Base-by-base conservation (phyloP, 1,284 basidiomycete genomes). In the Lentinula novae-zelandiae region DNA sequence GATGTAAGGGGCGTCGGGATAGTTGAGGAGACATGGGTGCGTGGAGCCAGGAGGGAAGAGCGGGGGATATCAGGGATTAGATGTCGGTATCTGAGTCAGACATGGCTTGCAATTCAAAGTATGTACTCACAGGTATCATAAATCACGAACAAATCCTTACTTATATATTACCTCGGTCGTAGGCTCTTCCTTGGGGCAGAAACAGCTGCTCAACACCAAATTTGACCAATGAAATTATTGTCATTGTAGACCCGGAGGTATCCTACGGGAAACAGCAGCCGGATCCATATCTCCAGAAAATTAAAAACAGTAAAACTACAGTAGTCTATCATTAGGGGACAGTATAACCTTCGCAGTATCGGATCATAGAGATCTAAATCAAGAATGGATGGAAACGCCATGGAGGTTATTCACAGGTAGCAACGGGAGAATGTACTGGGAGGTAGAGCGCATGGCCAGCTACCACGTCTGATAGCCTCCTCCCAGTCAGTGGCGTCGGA, bases 351-450 rank as follows among this genome's bases (percentile, higher is more conserved):
- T 12, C 8, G 49, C 10, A 22, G 7, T 48, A 20, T 51, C 34
- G 31, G 31, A 15, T 20, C 7, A 42, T 13, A 42, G 40, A 42
- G 6, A 42, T 42, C 40, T 42, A 42, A 42, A n/a, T 42, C 40
- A 42, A 42, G n/a, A 42, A 42, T n/a, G 39, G 39, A 40, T 15
- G 12, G 15, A 40, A 42, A 42, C 7, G 1, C 12, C 49, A 31
- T 31, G 13, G 34, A 53, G 8, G 38, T 15, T 8, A 48, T 49
- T 56, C 73, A 90, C 57, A 83, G 71, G 70, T 91, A 92, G 72
- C 89, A 92, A 66, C 89, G 82, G 54, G 90, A 90, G 72, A 88
- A 92, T 6, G 83, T 84, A 69, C 83, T 85, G 0, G 91, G 90
- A 39, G 91, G 90, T 53, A 93, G 81, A 59, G 79, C 79, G 63